Conservation (phyloP, 306 rosid species). For the Corylus heterophylla region DNA sequence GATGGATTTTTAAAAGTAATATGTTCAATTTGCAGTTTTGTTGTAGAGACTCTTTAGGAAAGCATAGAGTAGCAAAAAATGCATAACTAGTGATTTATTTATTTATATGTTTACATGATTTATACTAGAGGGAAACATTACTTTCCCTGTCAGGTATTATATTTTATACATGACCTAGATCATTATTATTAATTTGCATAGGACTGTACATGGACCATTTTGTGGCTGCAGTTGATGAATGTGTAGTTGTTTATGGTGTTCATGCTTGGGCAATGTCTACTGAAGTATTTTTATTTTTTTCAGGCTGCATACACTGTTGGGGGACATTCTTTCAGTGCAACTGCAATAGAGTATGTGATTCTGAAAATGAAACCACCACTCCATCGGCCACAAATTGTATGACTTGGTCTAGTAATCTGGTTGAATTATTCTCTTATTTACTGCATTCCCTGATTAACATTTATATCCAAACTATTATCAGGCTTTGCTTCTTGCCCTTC, state of each 20-base stretch:
- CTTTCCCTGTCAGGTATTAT: too few relatives aligned
- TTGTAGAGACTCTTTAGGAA: background rate
- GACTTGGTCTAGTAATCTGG: conserved; percentile 7
- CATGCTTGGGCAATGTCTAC: background rate
- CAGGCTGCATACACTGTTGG: conserved; percentile 80
- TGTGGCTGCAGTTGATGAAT: background rate
- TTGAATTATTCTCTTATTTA: conserved; percentile 9
- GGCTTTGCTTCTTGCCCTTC: conserved; percentile 84
- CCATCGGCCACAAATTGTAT: conserved; percentile 81
- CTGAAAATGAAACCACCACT: conserved; percentile 74
- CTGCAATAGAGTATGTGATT: conserved; percentile 63
- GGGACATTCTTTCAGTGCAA: conserved; percentile 70
- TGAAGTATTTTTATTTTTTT: background rate
- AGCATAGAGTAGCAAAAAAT: background rate
- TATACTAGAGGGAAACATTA: background rate
- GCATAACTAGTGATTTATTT: background rate
- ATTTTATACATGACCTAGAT: background rate
- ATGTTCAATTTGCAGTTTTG: background rate
- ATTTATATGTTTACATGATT: too few relatives aligned
- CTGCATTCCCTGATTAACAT: conserved; percentile 23
- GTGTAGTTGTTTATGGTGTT: background rate
- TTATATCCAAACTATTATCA: conserved; percentile 26
- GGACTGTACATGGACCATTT: background rate
- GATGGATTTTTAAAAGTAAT: background rate
- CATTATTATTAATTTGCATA: background rate